These are phyloP conservation scores for Cyclospora cayetanensis DNA, from an alignment of 169 alveolate species.

Conservation along the genomic window DNA sequence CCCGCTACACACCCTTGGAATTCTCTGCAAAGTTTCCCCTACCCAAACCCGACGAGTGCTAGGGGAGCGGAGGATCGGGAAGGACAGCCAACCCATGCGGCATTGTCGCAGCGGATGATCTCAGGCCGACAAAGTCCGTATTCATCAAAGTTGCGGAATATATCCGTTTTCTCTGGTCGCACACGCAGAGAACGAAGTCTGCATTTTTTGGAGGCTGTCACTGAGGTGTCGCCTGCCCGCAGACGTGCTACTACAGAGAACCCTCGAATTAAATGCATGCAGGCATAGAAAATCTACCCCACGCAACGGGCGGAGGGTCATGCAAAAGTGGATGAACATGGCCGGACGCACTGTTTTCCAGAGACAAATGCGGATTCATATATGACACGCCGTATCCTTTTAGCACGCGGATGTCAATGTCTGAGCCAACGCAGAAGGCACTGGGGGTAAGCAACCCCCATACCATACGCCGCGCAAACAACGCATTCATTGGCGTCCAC, in stretches of 20 bases:
- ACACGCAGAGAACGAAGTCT: neutral
- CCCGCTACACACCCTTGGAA: too few species aligned
- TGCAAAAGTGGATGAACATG: too few species aligned
- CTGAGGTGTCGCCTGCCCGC: neutral
- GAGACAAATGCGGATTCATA: slow-evolving; percentile 80
- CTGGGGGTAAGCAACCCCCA: neutral
- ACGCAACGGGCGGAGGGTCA: too few species aligned
- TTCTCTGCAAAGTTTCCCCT: too few species aligned
- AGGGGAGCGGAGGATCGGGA: too few species aligned
- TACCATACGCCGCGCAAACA: neutral
- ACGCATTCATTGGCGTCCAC: neutral
- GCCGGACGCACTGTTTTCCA: neutral
- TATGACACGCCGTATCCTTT: slow-evolving; percentile 87
- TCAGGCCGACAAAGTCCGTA: slow-evolving; percentile 89
- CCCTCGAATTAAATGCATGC: too few species aligned
- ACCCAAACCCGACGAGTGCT: too few species aligned
- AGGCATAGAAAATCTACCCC: too few species aligned
- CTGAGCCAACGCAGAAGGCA: slow-evolving; percentile 91
- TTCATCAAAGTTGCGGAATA: slow-evolving; percentile 88
- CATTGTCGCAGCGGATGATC: slow-evolving; percentile 77
- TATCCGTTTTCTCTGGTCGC: slow-evolving; percentile 75
- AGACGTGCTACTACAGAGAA: too few species aligned
- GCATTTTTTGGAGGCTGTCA: neutral
- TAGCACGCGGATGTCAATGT: slow-evolving; percentile 91
- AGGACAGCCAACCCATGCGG: too few species aligned